phyloP scores from a whole-genome alignment of 2,329 filamentous ascomycete species.

The Aspergillus spinulosporus region DNA sequence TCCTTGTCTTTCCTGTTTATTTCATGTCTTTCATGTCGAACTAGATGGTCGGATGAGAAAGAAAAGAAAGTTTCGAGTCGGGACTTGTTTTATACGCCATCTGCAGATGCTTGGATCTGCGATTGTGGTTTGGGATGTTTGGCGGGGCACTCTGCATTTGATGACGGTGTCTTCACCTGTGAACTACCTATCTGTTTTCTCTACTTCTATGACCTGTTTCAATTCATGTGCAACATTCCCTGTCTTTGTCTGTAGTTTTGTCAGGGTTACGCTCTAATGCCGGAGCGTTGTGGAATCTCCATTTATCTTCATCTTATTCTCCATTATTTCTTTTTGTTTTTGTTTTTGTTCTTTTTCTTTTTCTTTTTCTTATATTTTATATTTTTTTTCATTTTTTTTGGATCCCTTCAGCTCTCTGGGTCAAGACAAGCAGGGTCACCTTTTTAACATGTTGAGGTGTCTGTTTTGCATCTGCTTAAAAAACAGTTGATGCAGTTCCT shows the following conservation, averaged over 20 bases:
- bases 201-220: slow-evolving; percentile 19
- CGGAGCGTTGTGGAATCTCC: slow-evolving; percentile 11
- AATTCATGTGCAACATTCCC: slow-evolving; percentile 26
- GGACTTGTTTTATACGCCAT: slow-evolving; percentile 17
- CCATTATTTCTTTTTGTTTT: no score
- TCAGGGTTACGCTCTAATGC: slow-evolving; percentile 19
- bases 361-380: no score
- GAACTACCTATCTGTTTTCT: slow-evolving; percentile 14
- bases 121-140: slow-evolving; percentile 24
- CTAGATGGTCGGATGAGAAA: slow-evolving; percentile 28
- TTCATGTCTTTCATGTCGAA: slow-evolving; percentile 17
- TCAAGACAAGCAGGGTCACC: no score
- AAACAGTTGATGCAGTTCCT: slow-evolving; percentile 2
- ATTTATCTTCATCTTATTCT: not conserved
- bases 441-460: not conserved
- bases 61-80: slow-evolving; percentile 20
- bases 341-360: no score
- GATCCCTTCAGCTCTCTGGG: no score
- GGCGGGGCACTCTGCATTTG: slow-evolving; percentile 26
- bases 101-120: slow-evolving; percentile 20
- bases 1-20: slow-evolving; percentile 1
- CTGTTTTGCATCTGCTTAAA: no score
- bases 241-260: slow-evolving; percentile 2
- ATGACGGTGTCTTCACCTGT: slow-evolving; percentile 22
- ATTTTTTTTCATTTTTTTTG: no score